Conservation (phyloP, 1,139 yeast genomes). For the Suhomyces choctaworum region DNA sequence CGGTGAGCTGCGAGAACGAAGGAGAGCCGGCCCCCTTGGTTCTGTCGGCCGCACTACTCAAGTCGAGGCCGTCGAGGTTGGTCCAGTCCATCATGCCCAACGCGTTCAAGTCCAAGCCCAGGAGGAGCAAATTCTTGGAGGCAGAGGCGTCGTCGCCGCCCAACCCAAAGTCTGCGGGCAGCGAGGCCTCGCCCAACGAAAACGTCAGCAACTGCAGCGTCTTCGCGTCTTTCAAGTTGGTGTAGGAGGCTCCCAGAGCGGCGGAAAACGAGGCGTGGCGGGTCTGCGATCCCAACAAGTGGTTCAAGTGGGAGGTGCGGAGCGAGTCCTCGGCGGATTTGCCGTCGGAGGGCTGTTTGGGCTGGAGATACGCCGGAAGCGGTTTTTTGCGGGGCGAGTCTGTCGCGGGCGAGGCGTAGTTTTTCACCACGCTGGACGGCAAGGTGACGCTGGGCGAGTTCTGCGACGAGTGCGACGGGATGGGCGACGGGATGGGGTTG, state of each 20-base stretch:
- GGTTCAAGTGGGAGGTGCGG: constrained; percentile 11
- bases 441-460: constrained; percentile 23
- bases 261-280: constrained; percentile 86
- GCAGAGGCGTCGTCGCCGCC: constrained; percentile 29
- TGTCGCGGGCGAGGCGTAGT: neutral
- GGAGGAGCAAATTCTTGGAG: constrained; percentile 21
- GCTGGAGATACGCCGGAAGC: constrained; percentile 1
- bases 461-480: constrained; percentile 24
- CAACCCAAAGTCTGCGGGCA: constrained; percentile 64
- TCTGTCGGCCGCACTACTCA: constrained; percentile 11
- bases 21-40: constrained; percentile 14
- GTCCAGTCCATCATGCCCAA: constrained; percentile 38
- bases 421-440: constrained; percentile 5
- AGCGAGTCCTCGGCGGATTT: constrained; percentile 6
- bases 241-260: constrained; percentile 68
- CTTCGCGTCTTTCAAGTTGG: constrained; percentile 49
- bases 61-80: constrained; percentile 28
- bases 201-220: constrained; percentile 27
- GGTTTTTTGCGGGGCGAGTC: constrained; percentile 6
- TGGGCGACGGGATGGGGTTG: constrained; percentile 26
- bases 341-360: constrained; percentile 3
- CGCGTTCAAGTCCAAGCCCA: constrained; percentile 28
- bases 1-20: constrained; percentile 12
- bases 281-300: constrained; percentile 13
- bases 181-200: constrained; percentile 41